Base-by-base conservation (phyloP, 108 stramenopile species). In the Skeletonema grethae region DNA sequence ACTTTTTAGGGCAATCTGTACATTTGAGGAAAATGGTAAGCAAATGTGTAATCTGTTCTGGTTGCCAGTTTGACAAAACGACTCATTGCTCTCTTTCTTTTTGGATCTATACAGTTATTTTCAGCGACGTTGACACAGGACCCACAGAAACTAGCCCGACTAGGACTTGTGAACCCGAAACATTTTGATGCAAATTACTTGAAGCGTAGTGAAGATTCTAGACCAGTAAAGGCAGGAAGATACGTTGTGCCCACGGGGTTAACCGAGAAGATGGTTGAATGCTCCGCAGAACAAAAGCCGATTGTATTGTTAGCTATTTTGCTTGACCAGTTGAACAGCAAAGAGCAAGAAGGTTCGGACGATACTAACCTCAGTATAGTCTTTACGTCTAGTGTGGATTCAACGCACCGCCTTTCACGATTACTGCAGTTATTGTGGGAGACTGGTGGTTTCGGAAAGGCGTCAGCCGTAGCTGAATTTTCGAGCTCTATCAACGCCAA, bases 111-210 rank as follows among this genome's bases (percentile, higher is more conserved):
- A 50, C 69, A 91, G 20, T 85, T 98, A 35, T 97, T 95, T 65
- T 96, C 96, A 31, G 96, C 97, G 11, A 98, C 97, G 1, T 65
- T 98, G 65, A 97, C 97, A 28, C 90, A 86, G 48, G 96, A 98
- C 88, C 97, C 97, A 10, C 96, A 94, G 76, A 98, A 98, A 67
- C 87, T 98, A 32, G 90, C 96, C 4, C 56, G 90, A 20, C 85
- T 97, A 12, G 88, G 86, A 29, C 80, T 98, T 28, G 74, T 84
- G 16, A 91, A 96, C 82, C 96, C 97, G 7, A 90, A 95, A 61
- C 81, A 94, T 34, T 96, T 88, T 74, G 89, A 90, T 65, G 94
- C 92, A 1, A 89, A 89, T 74, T 81, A 80, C 55, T 73, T 91
- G 58, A 84, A 63, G n/a, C 60, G 63, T 39, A 20, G 61, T 35